Percentiles rank a stretch among this genome's conserved stretches.
phyloP scores from a whole-genome alignment of 768 basidiomycete species.

The Goffeauzyma gilvescens region DNA sequence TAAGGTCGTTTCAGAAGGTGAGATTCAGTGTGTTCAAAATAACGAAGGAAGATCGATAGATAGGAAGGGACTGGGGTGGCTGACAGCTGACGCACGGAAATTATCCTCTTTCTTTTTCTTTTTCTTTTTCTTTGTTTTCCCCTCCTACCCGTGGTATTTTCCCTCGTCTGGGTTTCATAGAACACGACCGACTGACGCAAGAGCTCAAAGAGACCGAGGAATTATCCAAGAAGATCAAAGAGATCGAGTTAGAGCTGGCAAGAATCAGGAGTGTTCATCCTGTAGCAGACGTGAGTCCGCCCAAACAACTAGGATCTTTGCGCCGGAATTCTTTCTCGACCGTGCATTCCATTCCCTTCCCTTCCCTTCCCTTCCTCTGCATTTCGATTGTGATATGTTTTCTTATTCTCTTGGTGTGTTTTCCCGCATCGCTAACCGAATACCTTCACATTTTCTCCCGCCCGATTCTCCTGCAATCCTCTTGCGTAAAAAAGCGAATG shows the following conservation, averaged over 20 bases:
- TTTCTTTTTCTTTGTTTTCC: too few relatives aligned
- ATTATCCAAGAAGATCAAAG: conserved; percentile 43
- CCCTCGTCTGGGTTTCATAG: conserved; percentile 13
- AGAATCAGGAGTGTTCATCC: conserved; percentile 59
- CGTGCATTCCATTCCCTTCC: too few relatives aligned
- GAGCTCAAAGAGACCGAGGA: conserved; percentile 18
- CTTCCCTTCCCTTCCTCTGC: not conserved
- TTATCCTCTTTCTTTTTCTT: not conserved
- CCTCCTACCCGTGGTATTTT: not conserved
- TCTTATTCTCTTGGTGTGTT: too few relatives aligned
- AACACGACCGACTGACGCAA: conserved; percentile 12
- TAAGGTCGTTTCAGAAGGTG: conserved; percentile 34
- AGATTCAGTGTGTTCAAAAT: too few relatives aligned
- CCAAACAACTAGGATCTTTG: too few relatives aligned
- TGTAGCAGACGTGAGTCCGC: conserved; percentile 37
- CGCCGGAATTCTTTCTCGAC: too few relatives aligned
- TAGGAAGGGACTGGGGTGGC: not conserved
- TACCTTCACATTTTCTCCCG: too few relatives aligned
- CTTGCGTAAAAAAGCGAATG: conserved; percentile 43
- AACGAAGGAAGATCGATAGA: too few relatives aligned
- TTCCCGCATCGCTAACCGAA: too few relatives aligned
- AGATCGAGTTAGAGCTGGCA: conserved; percentile 58
- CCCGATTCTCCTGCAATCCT: not conserved
- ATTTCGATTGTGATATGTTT: too few relatives aligned
- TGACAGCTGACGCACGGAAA: not conserved